Evolutionary conservation across 2,329 filamentous ascomycete genomes (phyloP), one percentile per base, ranked within the genome.

Genomic region (Talaromyces sp.): DNA sequence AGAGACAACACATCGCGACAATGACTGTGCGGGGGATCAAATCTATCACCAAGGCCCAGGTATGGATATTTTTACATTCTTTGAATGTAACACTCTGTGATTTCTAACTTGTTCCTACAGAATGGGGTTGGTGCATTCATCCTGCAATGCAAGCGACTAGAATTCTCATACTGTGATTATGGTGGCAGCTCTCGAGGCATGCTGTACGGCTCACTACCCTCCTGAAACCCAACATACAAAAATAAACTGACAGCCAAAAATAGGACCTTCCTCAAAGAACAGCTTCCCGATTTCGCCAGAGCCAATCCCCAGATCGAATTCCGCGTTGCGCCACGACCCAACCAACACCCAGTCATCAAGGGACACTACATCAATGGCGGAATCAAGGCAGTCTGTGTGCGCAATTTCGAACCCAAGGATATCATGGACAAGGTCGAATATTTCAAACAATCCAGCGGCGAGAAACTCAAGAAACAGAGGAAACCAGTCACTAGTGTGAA

Each of bases 91-190:
- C 33, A 57, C 59, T 67, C 44, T 65, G 55, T 27, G 27, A 7
- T 31, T 54, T 53, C 14, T 30, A 47, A 47, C 44, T 27, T 9
- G 23, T 3, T 27, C 23, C 61, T 59, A 5, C 71, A 98, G 93
- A 98, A 99, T 82, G 95, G 95, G 83, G 84, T 98, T 68, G 94
- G 94, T 72, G 91, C 93, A 75, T 98, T 98, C 82, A 91, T 99
- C 78, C 86, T 97, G 62, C 94, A 96, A 82, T 99, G 95, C 87
- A 96, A 92, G 83, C 90, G 89, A 74, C 83, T 99, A 76, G 91
- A 96, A 76, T 91, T 99, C 73, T 91, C 96, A 81, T 99, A 96
- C 82, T 98, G 95, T 82, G 92, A 98, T 83, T 93, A 90, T 86
- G 91, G 90, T 62, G 95, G 93, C 65, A 96, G 91, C 76, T 98